A percentile compares a stretch with the other conserved stretches of the same genome.
Evolutionary conservation across 306 rosid species (phyloP).

Genomic region (Cucumis cinereus): DNA sequence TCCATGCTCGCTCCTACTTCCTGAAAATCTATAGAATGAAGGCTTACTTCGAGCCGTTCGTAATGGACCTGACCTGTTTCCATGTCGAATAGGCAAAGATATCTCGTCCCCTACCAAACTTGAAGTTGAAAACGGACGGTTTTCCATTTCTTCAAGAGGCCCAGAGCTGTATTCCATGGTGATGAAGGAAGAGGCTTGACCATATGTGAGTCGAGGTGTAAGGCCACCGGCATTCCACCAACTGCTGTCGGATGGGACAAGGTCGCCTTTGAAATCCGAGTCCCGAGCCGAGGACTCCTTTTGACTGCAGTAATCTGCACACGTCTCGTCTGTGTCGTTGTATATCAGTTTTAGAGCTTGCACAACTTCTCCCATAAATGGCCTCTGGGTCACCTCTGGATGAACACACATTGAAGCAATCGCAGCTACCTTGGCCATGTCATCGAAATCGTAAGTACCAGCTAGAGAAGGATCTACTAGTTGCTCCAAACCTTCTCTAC

Average conservation of each 20-base stretch:
- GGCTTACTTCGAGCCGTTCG: conserved; percentile 59
- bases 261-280: conserved; percentile 57
- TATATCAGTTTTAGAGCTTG: conserved; percentile 89
- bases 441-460: conserved; percentile 66
- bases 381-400: conserved; percentile 69
- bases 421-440: conserved; percentile 91
- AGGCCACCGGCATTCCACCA: conserved; percentile 69
- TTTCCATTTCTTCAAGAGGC: conserved; percentile 60
- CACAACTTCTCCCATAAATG: conserved; percentile 98
- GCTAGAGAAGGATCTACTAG: conserved; percentile 75
- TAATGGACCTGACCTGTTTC: conserved; percentile 80
- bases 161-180: conserved; percentile 92
- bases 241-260: conserved; percentile 58
- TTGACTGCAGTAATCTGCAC: conserved; percentile 58
- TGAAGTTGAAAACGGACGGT: conserved; percentile 61
- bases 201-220: conserved; percentile 40
- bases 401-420: conserved; percentile 94
- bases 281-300: conserved; percentile 65
- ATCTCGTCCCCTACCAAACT: conserved; percentile 42
- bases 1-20: conserved; percentile 78
- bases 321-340: conserved; percentile 56
- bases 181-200: conserved; percentile 52
- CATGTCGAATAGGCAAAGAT: conserved; percentile 52
- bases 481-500: conserved; percentile 70
- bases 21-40: conserved; percentile 35